A percentile compares a stretch with the other conserved stretches of the same genome.
Evolutionary conservation across 306 rosid species (phyloP).

Genomic region (Quercus variabilis): DNA sequence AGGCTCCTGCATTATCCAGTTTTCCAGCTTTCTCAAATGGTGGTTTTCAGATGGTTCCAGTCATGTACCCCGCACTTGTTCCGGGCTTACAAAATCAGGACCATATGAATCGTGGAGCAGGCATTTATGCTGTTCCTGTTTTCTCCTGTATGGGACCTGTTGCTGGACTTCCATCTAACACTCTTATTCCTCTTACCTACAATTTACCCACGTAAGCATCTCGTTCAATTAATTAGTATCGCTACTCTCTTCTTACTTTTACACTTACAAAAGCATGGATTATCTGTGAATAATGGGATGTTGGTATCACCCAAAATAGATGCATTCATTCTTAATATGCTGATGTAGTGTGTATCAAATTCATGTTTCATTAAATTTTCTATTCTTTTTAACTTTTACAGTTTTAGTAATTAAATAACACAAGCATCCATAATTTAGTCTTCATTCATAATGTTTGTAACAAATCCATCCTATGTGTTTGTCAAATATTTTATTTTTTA

Average conservation of each 20-base stretch:
- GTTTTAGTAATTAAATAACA: neutral
- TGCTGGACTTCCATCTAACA: slow-evolving; percentile 58
- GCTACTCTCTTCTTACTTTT: neutral
- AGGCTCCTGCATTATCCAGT: slow-evolving; percentile 49
- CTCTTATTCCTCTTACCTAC: slow-evolving; percentile 84
- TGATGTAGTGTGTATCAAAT: neutral
- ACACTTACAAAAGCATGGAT: neutral
- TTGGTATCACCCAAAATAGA: neutral
- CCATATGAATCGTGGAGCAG: slow-evolving; percentile 72
- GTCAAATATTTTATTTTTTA: too few relatives aligned
- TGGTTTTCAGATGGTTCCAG: slow-evolving; percentile 60
- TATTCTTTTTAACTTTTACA: neutral
- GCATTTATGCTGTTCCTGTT: slow-evolving; percentile 83
- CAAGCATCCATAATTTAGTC: neutral
- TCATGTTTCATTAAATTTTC: neutral
- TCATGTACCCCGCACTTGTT: slow-evolving; percentile 65
- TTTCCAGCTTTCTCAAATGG: slow-evolving; percentile 44
- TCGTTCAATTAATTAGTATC: slow-evolving; percentile 2
- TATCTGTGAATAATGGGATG: neutral
- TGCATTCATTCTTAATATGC: neutral
- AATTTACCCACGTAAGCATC: slow-evolving; percentile 70
- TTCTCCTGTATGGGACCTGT: slow-evolving; percentile 59
- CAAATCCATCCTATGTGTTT: neutral
- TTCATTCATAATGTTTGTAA: neutral
- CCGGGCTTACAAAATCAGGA: slow-evolving; percentile 65